Evolutionary conservation across 1,284 basidiomycete genomes (phyloP).

Genomic region (Fomitopsis betulina): DNA sequence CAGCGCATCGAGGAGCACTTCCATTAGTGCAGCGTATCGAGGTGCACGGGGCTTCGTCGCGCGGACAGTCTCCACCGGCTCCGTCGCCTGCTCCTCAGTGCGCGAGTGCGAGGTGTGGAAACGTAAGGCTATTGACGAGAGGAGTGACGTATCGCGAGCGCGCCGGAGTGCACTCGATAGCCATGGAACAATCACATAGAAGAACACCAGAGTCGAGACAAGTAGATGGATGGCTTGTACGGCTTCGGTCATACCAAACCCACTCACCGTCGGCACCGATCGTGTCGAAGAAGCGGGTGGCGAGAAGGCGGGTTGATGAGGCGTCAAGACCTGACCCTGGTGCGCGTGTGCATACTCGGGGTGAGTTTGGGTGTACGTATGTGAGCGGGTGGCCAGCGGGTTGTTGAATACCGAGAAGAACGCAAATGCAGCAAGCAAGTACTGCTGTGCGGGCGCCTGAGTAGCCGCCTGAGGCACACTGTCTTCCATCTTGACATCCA

Average conservation of each 20-base stretch:
- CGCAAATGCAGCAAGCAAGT: conserved; percentile 70
- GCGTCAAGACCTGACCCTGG: conserved; percentile 28
- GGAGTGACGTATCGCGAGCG: conserved; percentile 3
- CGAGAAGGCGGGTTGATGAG: conserved; percentile 14
- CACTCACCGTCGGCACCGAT: neutral
- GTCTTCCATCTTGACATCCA: conserved; percentile 15
- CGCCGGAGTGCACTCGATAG: conserved; percentile 28
- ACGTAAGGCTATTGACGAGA: conserved; percentile 11
- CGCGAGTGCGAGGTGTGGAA: neutral
- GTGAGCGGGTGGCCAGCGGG: conserved; percentile 37
- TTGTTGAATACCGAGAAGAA: conserved; percentile 77
- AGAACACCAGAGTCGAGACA: conserved; percentile 56
- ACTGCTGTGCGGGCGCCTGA: conserved; percentile 43
- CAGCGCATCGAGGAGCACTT: conserved; percentile 31
- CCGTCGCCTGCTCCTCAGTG: neutral
- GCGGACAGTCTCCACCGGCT: neutral
- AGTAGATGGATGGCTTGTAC: conserved; percentile 57
- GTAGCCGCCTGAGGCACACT: conserved; percentile 14
- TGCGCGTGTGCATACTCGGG: conserved; percentile 28
- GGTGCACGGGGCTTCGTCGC: conserved; percentile 11
- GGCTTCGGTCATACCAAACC: conserved; percentile 45
- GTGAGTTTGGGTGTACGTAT: conserved; percentile 24
- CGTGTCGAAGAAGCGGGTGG: conserved; percentile 6
- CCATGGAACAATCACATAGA: conserved; percentile 52
- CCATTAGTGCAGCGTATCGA: conserved; percentile 27